Evolutionary conservation across 2,329 filamentous ascomycete species (phyloP), one percentile per base, ranked within the genome.

Genomic region (Aspergillus sp.): DNA sequence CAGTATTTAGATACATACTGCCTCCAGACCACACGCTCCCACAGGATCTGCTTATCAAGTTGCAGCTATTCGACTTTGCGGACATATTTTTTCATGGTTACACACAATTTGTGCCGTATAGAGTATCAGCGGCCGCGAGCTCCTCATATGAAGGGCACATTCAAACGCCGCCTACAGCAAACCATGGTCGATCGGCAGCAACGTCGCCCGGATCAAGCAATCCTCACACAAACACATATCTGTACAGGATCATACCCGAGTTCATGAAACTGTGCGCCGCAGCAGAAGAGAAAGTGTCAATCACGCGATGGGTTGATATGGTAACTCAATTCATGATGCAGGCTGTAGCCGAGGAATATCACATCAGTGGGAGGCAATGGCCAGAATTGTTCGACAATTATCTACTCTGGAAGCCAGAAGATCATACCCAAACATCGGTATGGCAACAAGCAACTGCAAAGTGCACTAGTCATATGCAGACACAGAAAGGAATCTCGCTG

Each of bases 241-340:
- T 27, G 19, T 4, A 25, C 20, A n/a, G 37, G 17, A 39, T 39
- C 12, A 39, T 77, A 2, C 68, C 74, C 2, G 60, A 72, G 4
- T 79, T 80, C 58, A 68, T 79, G 54, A 60, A 67, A 23, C 62
- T 81, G 2, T 76, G 75, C 15, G 64, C 68, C 3, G 58, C 65
- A 5, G 64, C 72, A 32, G 51, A 59, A 7, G 50, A 54, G 12
- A 56, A 56, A 5, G 49, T 62, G 25, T 56, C 62, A 25, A 62
- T 67, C 33, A 53, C 60, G 5, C 60, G 66, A 9, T 77, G 74
- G 71, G 70, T 74, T 54, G 63, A 74, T 19, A 58, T 78, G 7
- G 68, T 71, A 1, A 70, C 65, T 1, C 65, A 70, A 13, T 75
- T 76, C 49, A 75, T 80, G 67, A 55, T 75, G 7, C 75, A 80